A percentile compares a stretch with the other conserved stretches of the same genome.
phyloP scores from a whole-genome alignment of 1,284 basidiomycete species.

The Puccinia polysora region DNA sequence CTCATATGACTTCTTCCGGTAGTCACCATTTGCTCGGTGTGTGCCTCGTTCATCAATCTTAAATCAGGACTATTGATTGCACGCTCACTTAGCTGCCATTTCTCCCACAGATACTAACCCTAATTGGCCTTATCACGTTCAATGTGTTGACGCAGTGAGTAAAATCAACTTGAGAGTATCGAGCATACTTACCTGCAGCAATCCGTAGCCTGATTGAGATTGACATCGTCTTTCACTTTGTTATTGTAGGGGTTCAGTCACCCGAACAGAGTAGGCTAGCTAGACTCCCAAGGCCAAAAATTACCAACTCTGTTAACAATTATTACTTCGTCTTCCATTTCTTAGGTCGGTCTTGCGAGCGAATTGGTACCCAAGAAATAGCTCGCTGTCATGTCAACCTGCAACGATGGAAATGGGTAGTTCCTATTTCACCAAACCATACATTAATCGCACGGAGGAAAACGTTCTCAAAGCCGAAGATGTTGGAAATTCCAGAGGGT shows the following conservation, averaged over 20 bases:
- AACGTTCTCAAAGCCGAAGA: slow-evolving; percentile 1
- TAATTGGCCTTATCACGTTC: slow-evolving; percentile 5
- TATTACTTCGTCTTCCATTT: not conserved
- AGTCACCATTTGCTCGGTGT: slow-evolving; percentile 22
- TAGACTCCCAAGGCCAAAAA: not conserved
- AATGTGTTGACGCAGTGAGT: slow-evolving; percentile 22
- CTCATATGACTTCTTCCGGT: not conserved
- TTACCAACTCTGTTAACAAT: not conserved
- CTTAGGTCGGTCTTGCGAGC: slow-evolving; percentile 12
- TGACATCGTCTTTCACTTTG: no score
- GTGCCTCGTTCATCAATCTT: not conserved
- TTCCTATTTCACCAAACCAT: slow-evolving; percentile 11
- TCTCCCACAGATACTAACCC: not conserved
- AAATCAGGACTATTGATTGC: not conserved
- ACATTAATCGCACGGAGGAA: not conserved
- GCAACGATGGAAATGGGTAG: slow-evolving; percentile 20
- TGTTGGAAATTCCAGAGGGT: slow-evolving; percentile 6
- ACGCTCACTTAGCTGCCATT: not conserved
- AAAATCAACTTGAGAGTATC: no score
- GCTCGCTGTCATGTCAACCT: slow-evolving; percentile 6
- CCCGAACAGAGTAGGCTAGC: slow-evolving; percentile 13
- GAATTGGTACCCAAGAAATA: slow-evolving; percentile 14
- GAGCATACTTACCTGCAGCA: no score
- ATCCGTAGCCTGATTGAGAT: no score
- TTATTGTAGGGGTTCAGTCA: slow-evolving; percentile 11